phyloP scores from a whole-genome alignment of 352 stramenopile genomes.

The Phytophthora foliorum region DNA sequence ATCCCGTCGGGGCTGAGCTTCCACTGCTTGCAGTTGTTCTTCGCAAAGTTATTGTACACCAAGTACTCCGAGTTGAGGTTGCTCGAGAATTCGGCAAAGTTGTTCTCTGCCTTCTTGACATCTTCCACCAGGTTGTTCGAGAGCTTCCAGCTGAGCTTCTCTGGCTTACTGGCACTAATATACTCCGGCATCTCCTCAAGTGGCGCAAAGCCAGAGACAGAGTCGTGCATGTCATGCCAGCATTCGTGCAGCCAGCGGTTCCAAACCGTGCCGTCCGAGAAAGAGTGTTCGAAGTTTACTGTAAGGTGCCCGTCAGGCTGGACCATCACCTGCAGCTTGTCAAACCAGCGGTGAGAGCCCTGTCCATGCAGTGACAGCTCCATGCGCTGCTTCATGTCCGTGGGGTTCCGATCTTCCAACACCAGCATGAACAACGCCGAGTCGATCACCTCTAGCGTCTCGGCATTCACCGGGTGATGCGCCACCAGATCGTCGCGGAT shows the following conservation, averaged over 20 bases:
- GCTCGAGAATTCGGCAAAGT: conserved; percentile 71
- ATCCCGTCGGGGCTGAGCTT: conserved; percentile 92
- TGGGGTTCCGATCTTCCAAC: conserved; percentile 80
- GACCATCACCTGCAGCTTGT: conserved; percentile 94
- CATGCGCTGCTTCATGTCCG: conserved; percentile 78
- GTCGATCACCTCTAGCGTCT: conserved; percentile 86
- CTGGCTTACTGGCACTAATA: conserved; percentile 47
- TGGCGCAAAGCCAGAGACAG: conserved; percentile 76
- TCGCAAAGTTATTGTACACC: conserved; percentile 90
- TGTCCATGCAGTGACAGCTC: conserved; percentile 89
- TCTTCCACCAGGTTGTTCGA: conserved; percentile 81
- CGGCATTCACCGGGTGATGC: conserved; percentile 74
- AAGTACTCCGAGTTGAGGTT: conserved; percentile 86
- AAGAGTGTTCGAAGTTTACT: conserved; percentile 96
- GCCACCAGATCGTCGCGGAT: conserved; percentile 77
- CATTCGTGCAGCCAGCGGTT: conserved; percentile 94
- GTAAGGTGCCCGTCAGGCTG: conserved; percentile 87
- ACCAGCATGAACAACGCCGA: conserved; percentile 92
- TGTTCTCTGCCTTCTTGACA: conserved; percentile 73
- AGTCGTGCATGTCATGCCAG: conserved; percentile 90
- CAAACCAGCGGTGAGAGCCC: conserved; percentile 91
- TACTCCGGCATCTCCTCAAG: conserved; percentile 76
- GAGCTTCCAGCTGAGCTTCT: conserved; percentile 77
- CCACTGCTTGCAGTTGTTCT: conserved; percentile 93
- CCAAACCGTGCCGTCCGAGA: conserved; percentile 94